Conservation (phyloP, 768 basidiomycete genomes). For the Chalciporus sphaerocephalus region DNA sequence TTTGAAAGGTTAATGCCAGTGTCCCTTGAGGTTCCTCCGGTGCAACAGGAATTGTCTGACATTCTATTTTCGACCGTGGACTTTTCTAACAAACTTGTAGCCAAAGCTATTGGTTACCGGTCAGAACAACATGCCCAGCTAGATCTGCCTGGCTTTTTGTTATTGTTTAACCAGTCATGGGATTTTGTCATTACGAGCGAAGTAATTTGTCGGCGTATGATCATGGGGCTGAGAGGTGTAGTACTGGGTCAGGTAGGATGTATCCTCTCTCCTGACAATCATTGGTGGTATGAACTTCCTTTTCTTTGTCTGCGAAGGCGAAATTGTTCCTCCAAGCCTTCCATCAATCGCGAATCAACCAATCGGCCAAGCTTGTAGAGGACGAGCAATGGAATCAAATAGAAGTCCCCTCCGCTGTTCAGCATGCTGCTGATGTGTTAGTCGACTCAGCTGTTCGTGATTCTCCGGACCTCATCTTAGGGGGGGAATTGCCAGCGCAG, state of each 20-base stretch:
- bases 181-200: slow-evolving; percentile 86
- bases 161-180: slow-evolving; percentile 84
- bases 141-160: slow-evolving; percentile 68
- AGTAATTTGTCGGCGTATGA: slow-evolving; percentile 82
- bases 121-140: slow-evolving; percentile 77
- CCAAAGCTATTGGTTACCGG: slow-evolving; percentile 72
- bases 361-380: slow-evolving; percentile 86
- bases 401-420: slow-evolving; percentile 59
- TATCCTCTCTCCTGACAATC: slow-evolving; percentile 2
- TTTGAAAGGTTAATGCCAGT: slow-evolving; percentile 35
- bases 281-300: slow-evolving; percentile 4
- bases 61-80: slow-evolving; percentile 79
- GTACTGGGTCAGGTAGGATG: slow-evolving; percentile 71
- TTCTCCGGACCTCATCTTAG: slow-evolving; percentile 61
- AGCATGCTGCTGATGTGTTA: slow-evolving; percentile 68
- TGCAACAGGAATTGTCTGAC: slow-evolving; percentile 69
- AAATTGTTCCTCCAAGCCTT: slow-evolving; percentile 84
- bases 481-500: slow-evolving; percentile 4
- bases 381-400: slow-evolving; percentile 91
- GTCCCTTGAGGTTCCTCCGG: slow-evolving; percentile 39
- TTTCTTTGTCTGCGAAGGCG: slow-evolving; percentile 47
- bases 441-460: slow-evolving; percentile 81
- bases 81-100: slow-evolving; percentile 76
- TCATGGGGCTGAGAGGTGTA: slow-evolving; percentile 84
- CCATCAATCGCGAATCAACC: slow-evolving; percentile 75